Evolutionary conservation across 441 rosid species (phyloP), one percentile per base, ranked within the genome.

Genomic region (Gossypium laxum): DNA sequence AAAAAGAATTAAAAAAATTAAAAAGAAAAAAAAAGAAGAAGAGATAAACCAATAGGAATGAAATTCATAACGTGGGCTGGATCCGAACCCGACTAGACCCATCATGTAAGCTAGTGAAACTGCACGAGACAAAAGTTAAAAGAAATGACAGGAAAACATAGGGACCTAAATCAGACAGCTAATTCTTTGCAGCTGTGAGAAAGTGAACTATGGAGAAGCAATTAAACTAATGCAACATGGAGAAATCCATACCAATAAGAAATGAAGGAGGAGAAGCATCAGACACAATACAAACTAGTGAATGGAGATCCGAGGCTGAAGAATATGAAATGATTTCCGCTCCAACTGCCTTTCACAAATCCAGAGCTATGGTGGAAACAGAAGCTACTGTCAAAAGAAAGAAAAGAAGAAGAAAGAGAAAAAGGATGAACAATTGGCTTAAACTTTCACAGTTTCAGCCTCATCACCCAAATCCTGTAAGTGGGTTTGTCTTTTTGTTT

Each of bases 281-380:
- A 59, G 5, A 24, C 3, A 12, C 11, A 65, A 2, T 2, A 41
- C 18, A 58, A 18, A 48, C 4, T 4, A 6, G 38, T 24, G 21
- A 45, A 5, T 45, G 56, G 28, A 58, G 61, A 57, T 76, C 75
- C 47, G 54, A 71, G 54, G 38, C n/a, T 43, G 71, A 68, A 5
- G 76, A 62, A 54, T 55, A 19, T 38, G 65, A 34, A 32, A 10
- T 17, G 54, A 30, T 77, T 38, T 19, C 76, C 43, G 65, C 68
- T 47, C 64, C 68, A 2, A 67, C 28, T 67, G 79, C 67, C n/a
- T 75, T 52, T 47, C 61, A 64, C 0, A 34, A 75, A 7, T 48
- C 56, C 47, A 74, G 14, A 69, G 52, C 72, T 18, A 17, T 58
- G 48, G 14, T 48, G 48, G 57, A 57, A 34, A 60, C 21, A 17